Evolutionary conservation across 768 basidiomycete species (phyloP).

Genomic region (Tubosaeta brunneosetosa): DNA sequence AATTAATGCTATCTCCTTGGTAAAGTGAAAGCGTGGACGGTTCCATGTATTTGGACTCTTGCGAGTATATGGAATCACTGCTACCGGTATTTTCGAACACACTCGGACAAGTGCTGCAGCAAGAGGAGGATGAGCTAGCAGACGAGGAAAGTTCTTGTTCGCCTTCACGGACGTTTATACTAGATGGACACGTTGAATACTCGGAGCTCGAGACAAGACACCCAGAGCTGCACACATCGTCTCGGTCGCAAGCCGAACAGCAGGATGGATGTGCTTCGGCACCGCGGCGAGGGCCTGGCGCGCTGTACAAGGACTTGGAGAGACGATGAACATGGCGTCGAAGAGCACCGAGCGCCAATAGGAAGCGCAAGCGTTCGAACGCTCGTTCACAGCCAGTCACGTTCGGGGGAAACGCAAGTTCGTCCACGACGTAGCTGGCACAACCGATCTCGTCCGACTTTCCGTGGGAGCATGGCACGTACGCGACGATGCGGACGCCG

Average conservation of each 20-base stretch:
- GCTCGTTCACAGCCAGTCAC: slow-evolving; percentile 5
- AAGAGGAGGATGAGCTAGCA: slow-evolving; percentile 11
- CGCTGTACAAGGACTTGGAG: slow-evolving; percentile 12
- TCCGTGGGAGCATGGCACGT: slow-evolving; percentile 12
- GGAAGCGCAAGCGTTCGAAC: slow-evolving; percentile 18
- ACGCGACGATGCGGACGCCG: slow-evolving; percentile 18
- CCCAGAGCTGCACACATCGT: slow-evolving; percentile 2
- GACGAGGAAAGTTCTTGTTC: slow-evolving; percentile 3
- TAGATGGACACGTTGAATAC: slow-evolving; percentile 25
- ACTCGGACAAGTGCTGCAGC: slow-evolving; percentile 23
- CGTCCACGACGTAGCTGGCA: slow-evolving; percentile 19
- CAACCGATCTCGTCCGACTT: slow-evolving; percentile 6
- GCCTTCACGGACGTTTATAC: background rate
- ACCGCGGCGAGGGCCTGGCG: background rate
- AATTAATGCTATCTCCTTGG: background rate
- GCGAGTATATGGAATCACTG: slow-evolving; percentile 7
- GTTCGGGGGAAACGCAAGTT: slow-evolving; percentile 11
- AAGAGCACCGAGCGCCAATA: slow-evolving; percentile 15
- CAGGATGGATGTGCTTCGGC: background rate
- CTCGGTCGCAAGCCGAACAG: slow-evolving; percentile 1
- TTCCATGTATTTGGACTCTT: slow-evolving; percentile 6
- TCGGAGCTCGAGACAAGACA: slow-evolving; percentile 11
- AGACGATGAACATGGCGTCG: slow-evolving; percentile 17
- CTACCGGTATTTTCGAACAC: slow-evolving; percentile 3
- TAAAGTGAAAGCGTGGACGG: slow-evolving; percentile 5